phyloP scores from a whole-genome alignment of 2,329 filamentous ascomycete genomes.

The Eutypella sp. region DNA sequence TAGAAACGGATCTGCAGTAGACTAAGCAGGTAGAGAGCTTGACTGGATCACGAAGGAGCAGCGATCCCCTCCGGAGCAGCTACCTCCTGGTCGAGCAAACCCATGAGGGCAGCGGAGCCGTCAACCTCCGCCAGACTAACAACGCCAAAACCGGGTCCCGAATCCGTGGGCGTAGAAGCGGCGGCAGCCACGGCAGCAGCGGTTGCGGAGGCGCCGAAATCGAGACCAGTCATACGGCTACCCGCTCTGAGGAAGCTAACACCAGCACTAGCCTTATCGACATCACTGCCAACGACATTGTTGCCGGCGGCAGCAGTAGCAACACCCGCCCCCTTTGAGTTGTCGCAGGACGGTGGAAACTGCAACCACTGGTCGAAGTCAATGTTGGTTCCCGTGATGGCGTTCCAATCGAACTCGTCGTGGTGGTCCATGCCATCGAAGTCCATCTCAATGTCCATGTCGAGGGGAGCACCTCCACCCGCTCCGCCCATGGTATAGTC shows the following conservation, averaged over 20 bases:
- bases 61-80: not conserved
- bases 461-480: slow-evolving; percentile 30
- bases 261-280: too few relatives aligned
- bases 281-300: too few relatives aligned
- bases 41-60: too few relatives aligned
- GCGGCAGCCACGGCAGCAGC: not conserved
- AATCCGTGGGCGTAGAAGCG: too few relatives aligned
- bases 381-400: slow-evolving; percentile 46
- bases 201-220: too few relatives aligned
- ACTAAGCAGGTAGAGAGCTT: too few relatives aligned
- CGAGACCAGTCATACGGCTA: too few relatives aligned
- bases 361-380: slow-evolving; percentile 57
- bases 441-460: slow-evolving; percentile 44
- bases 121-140: slow-evolving; percentile 1
- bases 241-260: too few relatives aligned
- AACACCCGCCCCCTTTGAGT: too few relatives aligned
- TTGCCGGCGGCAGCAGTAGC: too few relatives aligned
- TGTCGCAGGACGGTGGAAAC: slow-evolving; percentile 38
- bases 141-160: not conserved
- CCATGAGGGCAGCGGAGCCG: not conserved
- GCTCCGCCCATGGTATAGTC: too few relatives aligned
- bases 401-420: slow-evolving; percentile 51
- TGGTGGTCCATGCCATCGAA: slow-evolving; percentile 34
- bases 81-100: not conserved
- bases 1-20: too few relatives aligned